phyloP scores from a whole-genome alignment of 805 yeast genomes.

The Zygotorulaspora chibaensis region DNA sequence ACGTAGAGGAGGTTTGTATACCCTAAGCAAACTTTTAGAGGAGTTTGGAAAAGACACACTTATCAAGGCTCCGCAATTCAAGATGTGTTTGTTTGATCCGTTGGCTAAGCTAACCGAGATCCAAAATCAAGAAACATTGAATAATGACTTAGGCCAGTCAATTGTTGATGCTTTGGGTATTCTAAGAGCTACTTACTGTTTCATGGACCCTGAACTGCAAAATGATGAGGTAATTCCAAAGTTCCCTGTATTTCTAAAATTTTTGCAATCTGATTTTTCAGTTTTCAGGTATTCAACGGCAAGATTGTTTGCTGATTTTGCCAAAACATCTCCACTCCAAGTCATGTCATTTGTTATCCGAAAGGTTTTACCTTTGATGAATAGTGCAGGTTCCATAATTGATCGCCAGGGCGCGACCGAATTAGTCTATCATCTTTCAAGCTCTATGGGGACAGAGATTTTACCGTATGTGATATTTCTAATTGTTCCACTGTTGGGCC shows the following conservation, averaged over 20 bases:
- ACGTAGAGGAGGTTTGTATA: conserved; percentile 74
- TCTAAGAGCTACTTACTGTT: conserved; percentile 66
- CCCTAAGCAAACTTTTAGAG: conserved; percentile 57
- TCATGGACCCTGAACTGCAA: conserved; percentile 47
- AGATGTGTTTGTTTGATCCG: conserved; percentile 62
- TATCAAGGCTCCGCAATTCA: conserved; percentile 59
- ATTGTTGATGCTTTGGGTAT: conserved; percentile 85
- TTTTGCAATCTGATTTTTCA: conserved; percentile 64
- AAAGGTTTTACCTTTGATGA: conserved; percentile 70
- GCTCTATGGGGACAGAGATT: conserved; percentile 81
- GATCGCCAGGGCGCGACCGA: conserved; percentile 94
- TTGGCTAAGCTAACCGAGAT: conserved; percentile 39
- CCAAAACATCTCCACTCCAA: conserved; percentile 60
- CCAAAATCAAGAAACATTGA: conserved; percentile 11
- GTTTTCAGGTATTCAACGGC: conserved; percentile 89
- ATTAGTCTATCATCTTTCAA: conserved; percentile 78
- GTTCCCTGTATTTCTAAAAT: conserved; percentile 48
- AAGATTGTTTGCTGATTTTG: conserved; percentile 77
- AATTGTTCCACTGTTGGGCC: conserved; percentile 92
- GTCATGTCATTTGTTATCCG: conserved; percentile 80
- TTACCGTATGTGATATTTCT: conserved; percentile 92
- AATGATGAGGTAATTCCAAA: conserved; percentile 45
- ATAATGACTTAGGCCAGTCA: conserved; percentile 53
- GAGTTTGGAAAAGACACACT: conserved; percentile 55
- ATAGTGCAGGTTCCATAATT: conserved; percentile 62